Evolutionary conservation across 2,329 filamentous ascomycete genomes (phyloP).

Genomic region (Trichoderma hamatum): DNA sequence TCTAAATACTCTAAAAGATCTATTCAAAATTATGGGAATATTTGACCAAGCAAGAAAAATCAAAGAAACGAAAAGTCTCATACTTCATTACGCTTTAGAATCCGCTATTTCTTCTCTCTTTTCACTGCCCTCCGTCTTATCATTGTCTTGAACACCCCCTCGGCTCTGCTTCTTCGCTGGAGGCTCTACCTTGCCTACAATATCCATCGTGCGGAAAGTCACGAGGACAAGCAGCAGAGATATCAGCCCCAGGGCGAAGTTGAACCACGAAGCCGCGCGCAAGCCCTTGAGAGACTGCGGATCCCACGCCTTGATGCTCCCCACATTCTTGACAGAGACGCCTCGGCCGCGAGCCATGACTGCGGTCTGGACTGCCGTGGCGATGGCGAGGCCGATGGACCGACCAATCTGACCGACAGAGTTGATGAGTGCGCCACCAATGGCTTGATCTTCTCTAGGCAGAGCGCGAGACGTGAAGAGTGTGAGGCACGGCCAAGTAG

Average conservation of each 20-base stretch:
- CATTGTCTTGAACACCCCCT: neutral
- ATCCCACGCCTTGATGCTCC: conserved; percentile 49
- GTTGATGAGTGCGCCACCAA: conserved; percentile 70
- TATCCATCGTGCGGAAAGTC: conserved; percentile 56
- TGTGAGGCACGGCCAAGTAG: conserved; percentile 65
- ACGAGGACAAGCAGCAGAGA: conserved; percentile 50
- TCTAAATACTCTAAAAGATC: neutral
- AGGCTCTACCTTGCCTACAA: conserved; percentile 49
- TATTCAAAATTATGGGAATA: neutral
- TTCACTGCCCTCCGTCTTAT: neutral
- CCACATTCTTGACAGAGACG: conserved; percentile 49
- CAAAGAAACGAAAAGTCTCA: neutral
- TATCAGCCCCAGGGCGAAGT: conserved; percentile 51
- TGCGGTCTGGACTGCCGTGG: conserved; percentile 65
- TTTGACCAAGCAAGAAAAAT: neutral
- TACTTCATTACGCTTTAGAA: neutral
- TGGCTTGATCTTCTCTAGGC: conserved; percentile 64
- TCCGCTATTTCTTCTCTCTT: neutral
- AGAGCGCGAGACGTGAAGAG: conserved; percentile 67
- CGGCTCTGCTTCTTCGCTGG: neutral
- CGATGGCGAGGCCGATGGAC: conserved; percentile 66
- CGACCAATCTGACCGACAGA: conserved; percentile 67
- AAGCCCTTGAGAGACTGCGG: conserved; percentile 51
- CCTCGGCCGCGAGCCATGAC: conserved; percentile 56
- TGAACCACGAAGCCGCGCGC: conserved; percentile 56